These are phyloP conservation scores for Diutina mesorugosa DNA, from an alignment of 1,139 yeast genomes.

Conservation along the genomic window DNA sequence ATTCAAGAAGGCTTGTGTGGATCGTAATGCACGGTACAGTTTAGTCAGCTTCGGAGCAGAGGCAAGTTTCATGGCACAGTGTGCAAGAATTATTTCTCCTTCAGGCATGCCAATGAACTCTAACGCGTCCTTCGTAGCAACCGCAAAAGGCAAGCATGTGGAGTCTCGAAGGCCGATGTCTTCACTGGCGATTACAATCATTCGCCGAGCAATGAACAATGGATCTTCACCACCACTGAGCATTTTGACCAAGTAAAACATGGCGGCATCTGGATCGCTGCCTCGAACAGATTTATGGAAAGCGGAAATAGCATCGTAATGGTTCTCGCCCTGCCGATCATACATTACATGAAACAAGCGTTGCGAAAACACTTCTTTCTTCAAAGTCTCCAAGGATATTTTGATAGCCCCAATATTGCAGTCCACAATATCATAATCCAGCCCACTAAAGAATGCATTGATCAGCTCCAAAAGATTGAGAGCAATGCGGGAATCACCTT, in stretches of 20 bases:
- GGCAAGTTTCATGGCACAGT: constrained; percentile 82
- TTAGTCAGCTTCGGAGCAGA: constrained; percentile 77
- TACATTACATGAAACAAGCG: constrained; percentile 48
- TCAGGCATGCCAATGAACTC: constrained; percentile 97
- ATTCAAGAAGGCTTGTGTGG: constrained; percentile 44
- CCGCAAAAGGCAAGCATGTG: constrained; percentile 72
- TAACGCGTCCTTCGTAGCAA: constrained; percentile 75
- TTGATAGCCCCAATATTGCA: constrained; percentile 15
- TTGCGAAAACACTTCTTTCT: constrained; percentile 19
- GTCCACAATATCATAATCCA: constrained; percentile 13
- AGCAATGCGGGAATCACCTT: constrained; percentile 85
- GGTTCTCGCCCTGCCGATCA: constrained; percentile 83
- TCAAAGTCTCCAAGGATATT: constrained; percentile 22
- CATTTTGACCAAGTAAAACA: constrained; percentile 81
- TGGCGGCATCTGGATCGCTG: constrained; percentile 76
- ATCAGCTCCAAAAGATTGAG: constrained; percentile 55
- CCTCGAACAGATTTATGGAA: constrained; percentile 89
- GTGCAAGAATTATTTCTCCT: constrained; percentile 81
- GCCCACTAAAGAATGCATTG: constrained; percentile 28
- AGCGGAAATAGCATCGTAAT: constrained; percentile 90
- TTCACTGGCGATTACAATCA: constrained; percentile 88
- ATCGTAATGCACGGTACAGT: constrained; percentile 66
- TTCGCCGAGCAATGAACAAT: constrained; percentile 74
- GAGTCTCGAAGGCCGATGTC: constrained; percentile 81
- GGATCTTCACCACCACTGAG: constrained; percentile 91